These are phyloP conservation scores for Striga asiatica DNA, from an alignment of 257 asterid genomes.

Conservation along the genomic window DNA sequence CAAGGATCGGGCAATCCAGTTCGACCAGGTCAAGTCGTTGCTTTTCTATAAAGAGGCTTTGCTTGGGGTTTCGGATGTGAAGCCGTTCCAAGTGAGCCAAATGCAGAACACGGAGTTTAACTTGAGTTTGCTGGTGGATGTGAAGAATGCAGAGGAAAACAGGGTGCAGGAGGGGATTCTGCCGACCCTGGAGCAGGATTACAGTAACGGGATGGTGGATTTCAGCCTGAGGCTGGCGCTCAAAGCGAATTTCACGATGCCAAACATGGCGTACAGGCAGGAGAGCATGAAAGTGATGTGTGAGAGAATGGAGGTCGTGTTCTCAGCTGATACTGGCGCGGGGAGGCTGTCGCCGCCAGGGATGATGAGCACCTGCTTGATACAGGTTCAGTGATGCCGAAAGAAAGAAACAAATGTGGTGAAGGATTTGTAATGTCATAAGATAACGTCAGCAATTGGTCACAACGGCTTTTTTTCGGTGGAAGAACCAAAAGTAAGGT, in stretches of 20 bases:
- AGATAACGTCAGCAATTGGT: not conserved
- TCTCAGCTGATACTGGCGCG: slow-evolving; percentile 15
- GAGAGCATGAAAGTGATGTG: slow-evolving; percentile 28
- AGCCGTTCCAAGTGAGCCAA: slow-evolving; percentile 12
- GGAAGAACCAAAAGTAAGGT: too few relatives aligned
- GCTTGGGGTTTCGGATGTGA: slow-evolving; percentile 18
- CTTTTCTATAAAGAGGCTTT: slow-evolving; percentile 25
- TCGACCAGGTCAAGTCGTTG: slow-evolving; percentile 18
- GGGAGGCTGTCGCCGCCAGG: slow-evolving; percentile 19
- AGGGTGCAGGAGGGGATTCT: slow-evolving; percentile 3
- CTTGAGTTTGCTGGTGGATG: slow-evolving; percentile 3
- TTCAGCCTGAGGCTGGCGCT: slow-evolving; percentile 29
- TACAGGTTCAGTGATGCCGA: slow-evolving; percentile 18
- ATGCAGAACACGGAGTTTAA: not conserved
- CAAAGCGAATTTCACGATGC: slow-evolving; percentile 17
- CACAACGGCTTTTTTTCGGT: too few relatives aligned
- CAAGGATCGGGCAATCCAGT: slow-evolving; percentile 3
- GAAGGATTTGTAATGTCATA: not conserved
- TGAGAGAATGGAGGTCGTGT: slow-evolving; percentile 23
- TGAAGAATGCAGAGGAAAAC: not conserved
- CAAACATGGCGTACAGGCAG: slow-evolving; percentile 3
- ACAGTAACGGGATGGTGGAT: slow-evolving; percentile 9
- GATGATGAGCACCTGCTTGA: slow-evolving; percentile 14
- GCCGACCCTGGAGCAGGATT: slow-evolving; percentile 6
- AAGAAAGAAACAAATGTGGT: too few relatives aligned